These are phyloP conservation scores for Mycosphaerelloides madeirae DNA, from an alignment of 2,329 filamentous ascomycete genomes.

Conservation along the genomic window DNA sequence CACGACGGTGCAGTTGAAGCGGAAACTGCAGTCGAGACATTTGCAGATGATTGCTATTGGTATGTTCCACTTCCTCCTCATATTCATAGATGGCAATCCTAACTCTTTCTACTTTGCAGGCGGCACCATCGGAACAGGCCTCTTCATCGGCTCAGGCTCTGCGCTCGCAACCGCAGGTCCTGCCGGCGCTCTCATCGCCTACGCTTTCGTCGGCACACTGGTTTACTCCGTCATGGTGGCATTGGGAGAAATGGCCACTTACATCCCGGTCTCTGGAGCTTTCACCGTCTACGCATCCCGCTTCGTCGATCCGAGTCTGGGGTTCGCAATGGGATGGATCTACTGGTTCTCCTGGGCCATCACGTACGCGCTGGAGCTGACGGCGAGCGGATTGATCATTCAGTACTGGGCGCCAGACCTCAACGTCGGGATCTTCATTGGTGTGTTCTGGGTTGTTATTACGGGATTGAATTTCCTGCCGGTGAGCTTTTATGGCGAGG, in stretches of 20 bases:
- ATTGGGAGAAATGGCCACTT: conserved; percentile 56
- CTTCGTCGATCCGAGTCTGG: conserved; percentile 43
- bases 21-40: conserved; percentile 33
- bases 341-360: conserved; percentile 43
- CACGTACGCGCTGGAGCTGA: conserved; percentile 37
- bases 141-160: conserved; percentile 40
- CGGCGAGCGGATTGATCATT: conserved; percentile 36
- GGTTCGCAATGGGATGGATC: conserved; percentile 47
- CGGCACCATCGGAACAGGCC: conserved; percentile 30
- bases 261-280: conserved; percentile 54
- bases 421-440: conserved; percentile 38
- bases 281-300: conserved; percentile 48
- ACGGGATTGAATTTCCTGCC: conserved; percentile 48
- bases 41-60: conserved; percentile 38
- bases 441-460: conserved; percentile 33
- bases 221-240: conserved; percentile 46
- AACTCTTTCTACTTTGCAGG: conserved; percentile 7
- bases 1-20: conserved; percentile 32
- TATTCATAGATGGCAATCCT: not conserved
- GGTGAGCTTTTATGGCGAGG: conserved; percentile 50
- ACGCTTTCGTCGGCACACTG: conserved; percentile 42
- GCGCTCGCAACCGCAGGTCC: conserved; percentile 39
- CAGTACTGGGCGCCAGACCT: conserved; percentile 38
- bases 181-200: conserved; percentile 42
- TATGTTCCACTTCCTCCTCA: conserved; percentile 1